A percentile compares a stretch with the other conserved stretches of the same genome.
phyloP scores from a whole-genome alignment of 495 filamentous ascomycete species.

The Neurospora sp. region DNA sequence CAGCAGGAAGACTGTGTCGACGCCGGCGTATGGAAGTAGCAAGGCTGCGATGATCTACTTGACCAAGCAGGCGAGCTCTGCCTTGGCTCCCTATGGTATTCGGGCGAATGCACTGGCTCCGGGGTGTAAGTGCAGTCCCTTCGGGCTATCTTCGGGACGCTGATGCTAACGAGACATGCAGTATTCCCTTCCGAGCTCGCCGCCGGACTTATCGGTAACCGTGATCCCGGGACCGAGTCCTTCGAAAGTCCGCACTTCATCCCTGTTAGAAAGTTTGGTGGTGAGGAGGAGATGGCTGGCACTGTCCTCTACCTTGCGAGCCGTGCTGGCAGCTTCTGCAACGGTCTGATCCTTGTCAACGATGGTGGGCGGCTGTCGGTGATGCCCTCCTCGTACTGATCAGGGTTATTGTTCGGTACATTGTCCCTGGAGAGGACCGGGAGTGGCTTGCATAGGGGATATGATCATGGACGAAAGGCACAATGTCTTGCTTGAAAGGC shows the following conservation, averaged over 20 bases:
- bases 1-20: slow-evolving; percentile 25
- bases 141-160: too few relatives aligned
- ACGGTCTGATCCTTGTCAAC: slow-evolving; percentile 43
- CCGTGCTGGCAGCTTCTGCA: slow-evolving; percentile 47
- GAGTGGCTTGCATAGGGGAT: background rate
- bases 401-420: background rate
- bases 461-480: background rate
- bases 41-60: slow-evolving; percentile 54
- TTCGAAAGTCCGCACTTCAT: slow-evolving; percentile 27
- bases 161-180: slow-evolving; percentile 5
- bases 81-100: slow-evolving; percentile 45
- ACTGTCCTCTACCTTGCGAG: slow-evolving; percentile 45
- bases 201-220: slow-evolving; percentile 16
- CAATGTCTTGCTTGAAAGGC: background rate
- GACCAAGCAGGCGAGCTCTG: slow-evolving; percentile 49
- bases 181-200: slow-evolving; percentile 52
- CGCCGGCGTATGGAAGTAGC: slow-evolving; percentile 48
- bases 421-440: background rate
- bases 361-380: slow-evolving; percentile 47
- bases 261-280: slow-evolving; percentile 42
- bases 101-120: slow-evolving; percentile 54
- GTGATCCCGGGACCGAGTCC: slow-evolving; percentile 33
- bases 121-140: slow-evolving; percentile 31
- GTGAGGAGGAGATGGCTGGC: slow-evolving; percentile 49
- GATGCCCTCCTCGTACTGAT: slow-evolving; percentile 37